phyloP scores from a whole-genome alignment of 345 rosid species.

The Eucalyptus tenuipes region DNA sequence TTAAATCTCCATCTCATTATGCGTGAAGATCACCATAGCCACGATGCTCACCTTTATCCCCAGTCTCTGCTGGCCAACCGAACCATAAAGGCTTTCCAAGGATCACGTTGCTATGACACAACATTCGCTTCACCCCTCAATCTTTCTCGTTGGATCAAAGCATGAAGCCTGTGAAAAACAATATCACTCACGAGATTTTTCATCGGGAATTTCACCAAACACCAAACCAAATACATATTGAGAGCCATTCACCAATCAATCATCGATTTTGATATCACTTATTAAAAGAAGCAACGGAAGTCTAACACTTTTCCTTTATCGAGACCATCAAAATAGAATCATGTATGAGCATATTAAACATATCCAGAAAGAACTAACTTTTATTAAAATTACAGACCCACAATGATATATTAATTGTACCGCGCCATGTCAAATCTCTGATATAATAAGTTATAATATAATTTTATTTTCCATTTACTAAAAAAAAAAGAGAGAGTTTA shows the following conservation, averaged over 20 bases:
- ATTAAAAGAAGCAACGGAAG: background rate
- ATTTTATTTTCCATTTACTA: background rate
- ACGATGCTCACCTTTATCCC: fast-evolving
- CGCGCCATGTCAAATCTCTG: no score
- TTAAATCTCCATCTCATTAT: background rate
- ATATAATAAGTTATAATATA: background rate
- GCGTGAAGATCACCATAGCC: background rate
- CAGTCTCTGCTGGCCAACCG: fast-evolving
- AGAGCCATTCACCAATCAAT: background rate
- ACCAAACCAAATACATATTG: background rate
- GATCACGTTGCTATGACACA: background rate
- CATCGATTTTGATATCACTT: background rate
- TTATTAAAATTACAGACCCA: fast-evolving
- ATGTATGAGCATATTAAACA: background rate
- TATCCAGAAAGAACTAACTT: fast-evolving
- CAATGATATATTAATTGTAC: background rate
- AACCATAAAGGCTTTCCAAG: background rate
- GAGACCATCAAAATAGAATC: background rate
- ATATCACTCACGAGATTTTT: background rate
- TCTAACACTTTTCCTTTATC: background rate
- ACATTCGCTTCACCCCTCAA: background rate
- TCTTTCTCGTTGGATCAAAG: fast-evolving
- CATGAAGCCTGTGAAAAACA: background rate
- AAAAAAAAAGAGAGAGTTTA: no score
- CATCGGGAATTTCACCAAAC: fast-evolving